These are phyloP conservation scores for Tetragonia tetragonoides DNA, from an alignment of 148 eudicot species.

Conservation along the genomic window DNA sequence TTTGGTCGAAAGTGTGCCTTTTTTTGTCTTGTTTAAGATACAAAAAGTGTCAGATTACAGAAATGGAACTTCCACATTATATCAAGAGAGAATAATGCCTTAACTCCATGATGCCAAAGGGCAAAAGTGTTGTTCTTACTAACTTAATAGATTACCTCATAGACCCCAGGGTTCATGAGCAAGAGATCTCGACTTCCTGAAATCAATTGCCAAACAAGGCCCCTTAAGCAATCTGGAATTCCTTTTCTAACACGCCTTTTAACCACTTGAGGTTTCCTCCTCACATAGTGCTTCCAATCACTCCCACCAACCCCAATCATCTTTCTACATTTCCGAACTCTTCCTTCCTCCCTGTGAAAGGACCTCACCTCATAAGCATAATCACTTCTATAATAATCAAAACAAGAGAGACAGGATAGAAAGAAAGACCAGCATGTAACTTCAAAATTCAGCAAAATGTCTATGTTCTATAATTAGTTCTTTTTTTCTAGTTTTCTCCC, in stretches of 20 bases:
- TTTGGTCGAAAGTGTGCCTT: neutral
- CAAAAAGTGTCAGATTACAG: neutral
- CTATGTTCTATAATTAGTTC: neutral
- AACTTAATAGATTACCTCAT: slow-evolving; percentile 53
- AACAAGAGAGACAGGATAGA: neutral
- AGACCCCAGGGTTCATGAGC: slow-evolving; percentile 96
- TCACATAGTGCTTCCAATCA: slow-evolving; percentile 91
- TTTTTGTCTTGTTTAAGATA: neutral
- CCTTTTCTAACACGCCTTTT: slow-evolving; percentile 95
- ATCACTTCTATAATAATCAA: neutral
- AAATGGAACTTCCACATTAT: neutral
- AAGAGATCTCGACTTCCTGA: slow-evolving; percentile 98
- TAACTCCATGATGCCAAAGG: slow-evolving; percentile 5
- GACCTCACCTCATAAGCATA: slow-evolving; percentile 18
- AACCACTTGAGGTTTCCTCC: slow-evolving; percentile 85
- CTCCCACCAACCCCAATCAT: slow-evolving; percentile 99
- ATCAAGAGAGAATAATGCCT: slow-evolving; percentile 5
- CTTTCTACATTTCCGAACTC: slow-evolving; percentile 90
- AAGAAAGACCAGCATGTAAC: neutral
- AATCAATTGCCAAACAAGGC: slow-evolving; percentile 97
- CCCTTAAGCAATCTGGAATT: slow-evolving; percentile 96
- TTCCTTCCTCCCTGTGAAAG: slow-evolving; percentile 82
- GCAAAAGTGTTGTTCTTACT: neutral
- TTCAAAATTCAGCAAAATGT: neutral
- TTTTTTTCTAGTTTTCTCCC: neutral